Conservation (phyloP, 495 filamentous ascomycete genomes). For the Neurospora sp. region DNA sequence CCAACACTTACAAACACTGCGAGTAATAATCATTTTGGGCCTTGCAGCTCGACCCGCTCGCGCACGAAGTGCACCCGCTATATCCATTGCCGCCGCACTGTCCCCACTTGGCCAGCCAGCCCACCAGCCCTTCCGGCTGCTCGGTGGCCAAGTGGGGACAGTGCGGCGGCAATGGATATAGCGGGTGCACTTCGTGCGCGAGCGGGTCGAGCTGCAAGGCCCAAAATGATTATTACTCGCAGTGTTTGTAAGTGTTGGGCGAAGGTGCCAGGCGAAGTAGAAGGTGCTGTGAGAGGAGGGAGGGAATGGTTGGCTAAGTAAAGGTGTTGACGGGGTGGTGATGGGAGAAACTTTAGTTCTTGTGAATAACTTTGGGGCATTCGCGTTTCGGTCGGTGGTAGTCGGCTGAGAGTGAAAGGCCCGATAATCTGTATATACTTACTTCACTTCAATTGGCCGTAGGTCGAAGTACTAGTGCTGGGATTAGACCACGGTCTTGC, state of each 20-base stretch:
- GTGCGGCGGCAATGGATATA: slow-evolving; percentile 27
- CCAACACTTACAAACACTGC: no score
- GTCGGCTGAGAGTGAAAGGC: background rate
- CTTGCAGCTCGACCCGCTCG: no score
- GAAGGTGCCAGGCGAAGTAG: no score
- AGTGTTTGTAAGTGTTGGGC: slow-evolving; percentile 13
- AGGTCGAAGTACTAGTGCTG: no score
- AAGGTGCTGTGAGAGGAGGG: no score
- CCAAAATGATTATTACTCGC: slow-evolving; percentile 21
- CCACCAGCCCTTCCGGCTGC: slow-evolving; percentile 5
- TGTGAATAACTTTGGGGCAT: background rate
- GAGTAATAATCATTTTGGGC: no score
- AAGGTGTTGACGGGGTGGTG: no score
- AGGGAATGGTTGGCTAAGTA: no score
- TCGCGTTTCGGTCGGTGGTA: background rate
- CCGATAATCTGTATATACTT: background rate
- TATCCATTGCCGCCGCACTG: no score
- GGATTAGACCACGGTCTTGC: background rate
- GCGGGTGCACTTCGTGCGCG: slow-evolving; percentile 21
- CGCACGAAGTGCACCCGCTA: no score
- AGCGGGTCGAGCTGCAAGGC: slow-evolving; percentile 16
- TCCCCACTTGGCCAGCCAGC: no score
- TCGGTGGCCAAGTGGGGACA: slow-evolving; percentile 24
- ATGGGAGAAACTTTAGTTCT: background rate
- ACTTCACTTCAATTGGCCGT: background rate